Evolutionary conservation across 352 stramenopile genomes (phyloP), one percentile per base, ranked within the genome.

Genomic region (Plasmopara muralis): DNA sequence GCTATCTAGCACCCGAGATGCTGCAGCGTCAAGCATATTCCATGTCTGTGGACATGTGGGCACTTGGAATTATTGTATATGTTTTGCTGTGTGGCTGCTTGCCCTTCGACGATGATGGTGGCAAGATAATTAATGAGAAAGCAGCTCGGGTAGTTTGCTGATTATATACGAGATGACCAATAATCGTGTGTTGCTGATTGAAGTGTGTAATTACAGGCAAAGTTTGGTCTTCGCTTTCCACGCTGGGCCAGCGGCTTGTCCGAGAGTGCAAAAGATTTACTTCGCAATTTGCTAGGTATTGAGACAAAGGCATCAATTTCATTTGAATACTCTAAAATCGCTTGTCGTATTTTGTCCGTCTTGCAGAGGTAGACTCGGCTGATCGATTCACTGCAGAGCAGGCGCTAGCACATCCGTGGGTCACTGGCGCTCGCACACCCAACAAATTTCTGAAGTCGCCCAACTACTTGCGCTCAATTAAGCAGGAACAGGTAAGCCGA

Each of bases 1-100:
- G 96, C 9, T 99, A 99, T 62, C 70, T 99, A 0, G 95, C 96
- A 0, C 97, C 97, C 5, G 97, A 99, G 63, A 99, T 99, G 95
- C 77, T 99, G 41, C 95, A 98, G 66, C 88, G 96, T 2, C 75
- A 97, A 64, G 85, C 94, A 38, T 99, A 99, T 69, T 98, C 85
- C 28, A 96, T 98, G 64, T 89, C 84, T 1, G 94, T 99, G 10
- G 96, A 99, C 68, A 96, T 97, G 57, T 99, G 96, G 96, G 95
- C 96, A 5, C 74, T 99, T 5, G 96, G 96, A 14, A 85, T 99
- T n/a, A 99, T 99, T 56, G 91, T 98, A 25, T 99, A 98, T 70
- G 87, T 98, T 6, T 70, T 99, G 15, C 72, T 99, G 6, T 98
- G 95, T 52, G 96, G 96, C 5, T 99, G 95, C 50, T 71, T 99